Evolutionary conservation across 139 green algal species (phyloP).

Genomic region (Yamagishiella unicocca): DNA sequence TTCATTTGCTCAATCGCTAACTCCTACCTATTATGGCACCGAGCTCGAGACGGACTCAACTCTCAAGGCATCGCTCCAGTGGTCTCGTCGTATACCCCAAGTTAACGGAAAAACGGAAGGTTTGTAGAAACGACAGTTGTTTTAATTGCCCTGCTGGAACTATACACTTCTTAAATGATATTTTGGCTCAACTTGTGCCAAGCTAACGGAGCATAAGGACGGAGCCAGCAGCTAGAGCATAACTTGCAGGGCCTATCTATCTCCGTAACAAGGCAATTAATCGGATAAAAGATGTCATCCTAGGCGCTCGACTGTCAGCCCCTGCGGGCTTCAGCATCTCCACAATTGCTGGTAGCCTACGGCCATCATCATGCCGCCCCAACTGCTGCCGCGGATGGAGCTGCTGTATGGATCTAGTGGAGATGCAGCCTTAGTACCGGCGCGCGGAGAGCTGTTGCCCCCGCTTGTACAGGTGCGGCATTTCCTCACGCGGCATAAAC

Average conservation of each 20-base stretch:
- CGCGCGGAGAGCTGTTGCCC: background rate
- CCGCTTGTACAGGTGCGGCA: slow-evolving; percentile 16
- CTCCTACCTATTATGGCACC: too few species aligned
- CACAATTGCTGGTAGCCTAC: background rate
- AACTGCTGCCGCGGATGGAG: slow-evolving; percentile 7
- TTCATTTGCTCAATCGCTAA: too few species aligned
- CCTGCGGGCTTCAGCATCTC: background rate
- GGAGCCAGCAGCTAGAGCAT: background rate
- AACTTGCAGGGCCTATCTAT: background rate
- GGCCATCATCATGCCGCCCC: background rate
- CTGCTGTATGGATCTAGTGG: slow-evolving; percentile 33
- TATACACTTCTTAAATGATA: too few species aligned
- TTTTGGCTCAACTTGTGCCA: too few species aligned
- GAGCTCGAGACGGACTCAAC: too few species aligned
- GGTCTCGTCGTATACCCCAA: too few species aligned
- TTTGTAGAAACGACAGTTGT: too few species aligned
- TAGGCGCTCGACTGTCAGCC: background rate
- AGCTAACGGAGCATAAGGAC: background rate
- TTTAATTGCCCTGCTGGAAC: too few species aligned
- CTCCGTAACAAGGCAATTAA: background rate
- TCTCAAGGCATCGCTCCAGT: too few species aligned
- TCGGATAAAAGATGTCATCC: background rate
- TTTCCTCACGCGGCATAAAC: too few species aligned
- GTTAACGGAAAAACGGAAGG: too few species aligned
- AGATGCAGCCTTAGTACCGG: slow-evolving; percentile 1